phyloP scores from a whole-genome alignment of 2,329 filamentous ascomycete species.

The Aspergillus versicolor region DNA sequence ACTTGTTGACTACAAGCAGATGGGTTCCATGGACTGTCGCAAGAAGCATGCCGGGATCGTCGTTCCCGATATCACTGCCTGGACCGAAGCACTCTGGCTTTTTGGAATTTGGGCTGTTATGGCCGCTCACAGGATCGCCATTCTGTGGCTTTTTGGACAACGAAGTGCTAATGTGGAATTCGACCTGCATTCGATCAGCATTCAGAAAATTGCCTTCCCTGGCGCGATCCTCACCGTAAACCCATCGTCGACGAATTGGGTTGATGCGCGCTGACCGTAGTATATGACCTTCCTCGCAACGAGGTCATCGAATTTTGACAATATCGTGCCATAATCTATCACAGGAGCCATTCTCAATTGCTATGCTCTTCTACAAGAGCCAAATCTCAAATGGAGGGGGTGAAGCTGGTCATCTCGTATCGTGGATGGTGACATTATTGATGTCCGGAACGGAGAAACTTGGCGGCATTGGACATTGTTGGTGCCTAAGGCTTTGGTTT shows the following conservation, averaged over 20 bases:
- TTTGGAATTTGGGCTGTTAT: background rate
- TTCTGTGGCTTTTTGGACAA: slow-evolving; percentile 7
- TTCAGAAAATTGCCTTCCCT: background rate
- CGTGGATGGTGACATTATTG: background rate
- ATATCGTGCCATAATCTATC: background rate
- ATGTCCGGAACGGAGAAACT: background rate
- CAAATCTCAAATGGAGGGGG: background rate
- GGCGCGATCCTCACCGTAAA: background rate
- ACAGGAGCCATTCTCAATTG: background rate
- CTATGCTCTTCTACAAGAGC: background rate
- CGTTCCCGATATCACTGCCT: slow-evolving; percentile 42
- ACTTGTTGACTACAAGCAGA: slow-evolving; percentile 50
- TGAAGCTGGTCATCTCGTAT: background rate
- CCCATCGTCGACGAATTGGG: background rate
- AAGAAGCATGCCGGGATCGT: slow-evolving; percentile 45
- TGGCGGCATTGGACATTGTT: background rate
- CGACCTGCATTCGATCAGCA: background rate
- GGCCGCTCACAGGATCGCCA: background rate
- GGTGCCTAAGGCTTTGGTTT: background rate
- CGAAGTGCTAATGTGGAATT: slow-evolving; percentile 10
- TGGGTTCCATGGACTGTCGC: slow-evolving; percentile 43
- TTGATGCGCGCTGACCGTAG: slow-evolving; percentile 3
- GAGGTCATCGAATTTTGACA: slow-evolving; percentile 6
- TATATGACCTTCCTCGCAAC: background rate
- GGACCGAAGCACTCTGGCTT: slow-evolving; percentile 17